These are phyloP conservation scores for Termitomyces sp. DNA, from an alignment of 768 basidiomycete species.

Conservation along the genomic window DNA sequence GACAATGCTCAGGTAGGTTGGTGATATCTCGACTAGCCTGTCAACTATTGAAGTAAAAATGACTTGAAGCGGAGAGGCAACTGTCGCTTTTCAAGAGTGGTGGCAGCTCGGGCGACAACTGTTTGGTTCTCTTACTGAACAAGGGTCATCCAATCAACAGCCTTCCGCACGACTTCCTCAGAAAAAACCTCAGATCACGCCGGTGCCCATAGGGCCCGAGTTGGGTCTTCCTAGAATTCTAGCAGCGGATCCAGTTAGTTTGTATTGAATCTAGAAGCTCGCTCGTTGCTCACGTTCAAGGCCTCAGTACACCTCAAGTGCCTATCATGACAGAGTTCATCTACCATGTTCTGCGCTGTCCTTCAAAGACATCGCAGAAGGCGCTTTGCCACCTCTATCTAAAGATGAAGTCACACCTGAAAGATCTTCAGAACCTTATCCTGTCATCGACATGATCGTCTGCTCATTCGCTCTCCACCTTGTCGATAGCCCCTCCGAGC, in stretches of 20 bases:
- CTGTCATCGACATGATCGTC: conserved; percentile 51
- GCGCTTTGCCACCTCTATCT: conserved; percentile 34
- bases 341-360: conserved; percentile 51
- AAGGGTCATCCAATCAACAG: conserved; percentile 2
- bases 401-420: conserved; percentile 9
- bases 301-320: conserved; percentile 51
- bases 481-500: conserved; percentile 49
- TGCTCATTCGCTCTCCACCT: conserved; percentile 77
- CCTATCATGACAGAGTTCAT: conserved; percentile 50
- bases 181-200: conserved; percentile 18
- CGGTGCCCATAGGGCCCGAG: conserved; percentile 27
- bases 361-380: conserved; percentile 59
- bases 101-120: conserved; percentile 33
- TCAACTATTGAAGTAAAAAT: neutral
- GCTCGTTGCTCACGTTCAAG: neutral
- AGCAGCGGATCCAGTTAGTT: conserved; percentile 49
- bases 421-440: neutral
- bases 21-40: neutral
- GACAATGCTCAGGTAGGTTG: conserved; percentile 23
- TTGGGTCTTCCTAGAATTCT: conserved; percentile 27
- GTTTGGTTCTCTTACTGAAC: conserved; percentile 3
- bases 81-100: conserved; percentile 57
- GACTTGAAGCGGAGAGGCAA: conserved; percentile 53
- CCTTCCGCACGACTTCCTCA: conserved; percentile 7
- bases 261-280: neutral